Conservation (phyloP, 2,329 filamentous ascomycete genomes). For the Fusarium temperatum region DNA sequence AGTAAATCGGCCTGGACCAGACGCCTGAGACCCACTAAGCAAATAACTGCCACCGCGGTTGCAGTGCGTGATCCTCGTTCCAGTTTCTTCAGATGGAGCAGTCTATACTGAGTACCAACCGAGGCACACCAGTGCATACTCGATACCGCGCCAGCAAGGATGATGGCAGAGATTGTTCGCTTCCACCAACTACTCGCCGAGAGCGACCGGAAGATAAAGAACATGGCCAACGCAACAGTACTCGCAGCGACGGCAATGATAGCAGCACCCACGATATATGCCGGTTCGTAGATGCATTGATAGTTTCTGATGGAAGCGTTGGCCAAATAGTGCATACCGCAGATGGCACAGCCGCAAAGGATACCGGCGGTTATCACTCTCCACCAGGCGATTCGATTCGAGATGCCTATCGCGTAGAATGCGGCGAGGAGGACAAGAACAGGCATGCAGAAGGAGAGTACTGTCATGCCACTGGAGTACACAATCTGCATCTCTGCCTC, state of each 20-base stretch:
- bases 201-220: constrained; percentile 78
- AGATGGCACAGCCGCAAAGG: constrained; percentile 78
- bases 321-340: constrained; percentile 87
- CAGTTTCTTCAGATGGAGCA: constrained; percentile 53
- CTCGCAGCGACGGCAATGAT: constrained; percentile 78
- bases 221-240: constrained; percentile 74
- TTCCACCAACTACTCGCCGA: constrained; percentile 87
- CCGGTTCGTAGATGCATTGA: constrained; percentile 65
- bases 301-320: constrained; percentile 88
- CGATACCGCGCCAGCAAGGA: constrained; percentile 81
- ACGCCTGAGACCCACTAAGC: constrained; percentile 61
- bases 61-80: constrained; percentile 60
- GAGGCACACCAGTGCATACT: constrained; percentile 90
- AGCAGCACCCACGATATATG: constrained; percentile 72
- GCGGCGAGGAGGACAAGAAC: constrained; percentile 77
- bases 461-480: constrained; percentile 7
- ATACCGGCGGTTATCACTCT: constrained; percentile 70
- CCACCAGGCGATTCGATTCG: constrained; percentile 64
- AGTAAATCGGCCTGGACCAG: neutral
- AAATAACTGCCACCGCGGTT: constrained; percentile 79
- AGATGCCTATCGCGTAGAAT: constrained; percentile 74
- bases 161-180: constrained; percentile 68
- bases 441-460: neutral
- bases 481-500: constrained; percentile 7
- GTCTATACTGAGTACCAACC: constrained; percentile 73